Conservation (phyloP, 2,329 filamentous ascomycete genomes). For the Ilyonectria robusta region DNA sequence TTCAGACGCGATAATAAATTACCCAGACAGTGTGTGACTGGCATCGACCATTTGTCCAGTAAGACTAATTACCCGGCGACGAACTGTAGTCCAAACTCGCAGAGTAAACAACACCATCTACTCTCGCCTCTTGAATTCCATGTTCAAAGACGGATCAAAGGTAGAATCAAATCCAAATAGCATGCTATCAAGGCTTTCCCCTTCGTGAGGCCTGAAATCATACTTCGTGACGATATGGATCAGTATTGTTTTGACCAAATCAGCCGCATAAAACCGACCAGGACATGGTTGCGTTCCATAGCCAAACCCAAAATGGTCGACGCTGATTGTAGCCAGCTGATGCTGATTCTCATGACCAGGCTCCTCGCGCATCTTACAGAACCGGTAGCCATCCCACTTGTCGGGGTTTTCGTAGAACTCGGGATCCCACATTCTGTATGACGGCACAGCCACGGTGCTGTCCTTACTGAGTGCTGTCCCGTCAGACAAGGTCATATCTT, state of each 20-base stretch:
- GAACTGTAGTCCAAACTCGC: not conserved
- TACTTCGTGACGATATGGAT: constrained; percentile 49
- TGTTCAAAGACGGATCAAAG: not conserved
- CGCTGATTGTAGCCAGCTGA: constrained; percentile 53
- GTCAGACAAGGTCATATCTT: constrained; percentile 23
- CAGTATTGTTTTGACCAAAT: constrained; percentile 56
- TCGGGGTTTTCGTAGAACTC: constrained; percentile 44
- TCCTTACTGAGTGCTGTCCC: constrained; percentile 16
- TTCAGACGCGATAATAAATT: too few relatives aligned
- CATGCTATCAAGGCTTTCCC: constrained; percentile 2
- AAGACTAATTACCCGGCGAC: too few relatives aligned
- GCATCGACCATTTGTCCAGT: too few relatives aligned
- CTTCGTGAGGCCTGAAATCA: not conserved
- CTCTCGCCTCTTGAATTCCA: not conserved
- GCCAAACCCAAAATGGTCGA: constrained; percentile 55
- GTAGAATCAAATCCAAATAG: constrained; percentile 4
- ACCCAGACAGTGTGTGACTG: too few relatives aligned
- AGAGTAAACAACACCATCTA: not conserved
- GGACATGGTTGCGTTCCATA: constrained; percentile 59
- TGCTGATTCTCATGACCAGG: constrained; percentile 42
- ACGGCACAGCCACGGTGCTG: not conserved
- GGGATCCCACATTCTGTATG: constrained; percentile 39
- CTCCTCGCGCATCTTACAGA: constrained; percentile 45
- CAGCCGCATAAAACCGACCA: constrained; percentile 59
- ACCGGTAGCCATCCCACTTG: constrained; percentile 48